Evolutionary conservation across 2,329 filamentous ascomycete species (phyloP).

Genomic region (Diaporthe batatas): DNA sequence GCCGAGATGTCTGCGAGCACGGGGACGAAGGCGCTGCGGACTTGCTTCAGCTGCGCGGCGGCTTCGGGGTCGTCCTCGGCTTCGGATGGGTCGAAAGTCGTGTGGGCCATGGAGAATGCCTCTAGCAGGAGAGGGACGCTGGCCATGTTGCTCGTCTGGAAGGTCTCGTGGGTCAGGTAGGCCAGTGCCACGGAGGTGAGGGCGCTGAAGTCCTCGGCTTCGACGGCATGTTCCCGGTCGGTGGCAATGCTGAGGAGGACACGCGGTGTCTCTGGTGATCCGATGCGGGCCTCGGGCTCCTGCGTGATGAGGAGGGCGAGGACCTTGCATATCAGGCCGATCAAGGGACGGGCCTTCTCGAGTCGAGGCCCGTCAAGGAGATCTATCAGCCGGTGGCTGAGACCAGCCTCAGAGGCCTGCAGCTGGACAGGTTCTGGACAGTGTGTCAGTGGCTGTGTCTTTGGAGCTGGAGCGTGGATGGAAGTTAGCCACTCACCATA

Average conservation of each 20-base stretch:
- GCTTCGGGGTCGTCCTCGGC: slow-evolving; percentile 59
- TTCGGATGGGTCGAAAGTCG: slow-evolving; percentile 54
- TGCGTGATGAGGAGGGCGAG: slow-evolving; percentile 67
- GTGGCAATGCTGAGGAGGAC: slow-evolving; percentile 65
- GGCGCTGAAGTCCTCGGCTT: slow-evolving; percentile 67
- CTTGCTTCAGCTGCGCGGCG: slow-evolving; percentile 59
- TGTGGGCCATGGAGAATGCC: slow-evolving; percentile 63
- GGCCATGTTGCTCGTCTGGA: slow-evolving; percentile 64
- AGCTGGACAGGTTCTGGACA: slow-evolving; percentile 68
- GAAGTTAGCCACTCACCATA: slow-evolving; percentile 62
- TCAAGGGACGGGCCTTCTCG: slow-evolving; percentile 56
- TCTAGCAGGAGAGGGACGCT: slow-evolving; percentile 60
- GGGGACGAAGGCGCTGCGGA: slow-evolving; percentile 65
- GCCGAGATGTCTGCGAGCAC: slow-evolving; percentile 63
- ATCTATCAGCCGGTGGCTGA: slow-evolving; percentile 64
- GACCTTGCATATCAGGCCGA: slow-evolving; percentile 69
- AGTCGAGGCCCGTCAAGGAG: slow-evolving; percentile 63
- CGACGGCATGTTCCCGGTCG: slow-evolving; percentile 55
- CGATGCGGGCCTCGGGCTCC: slow-evolving; percentile 61
- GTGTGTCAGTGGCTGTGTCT: slow-evolving; percentile 42
- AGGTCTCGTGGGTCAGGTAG: slow-evolving; percentile 67
- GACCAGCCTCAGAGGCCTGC: slow-evolving; percentile 64
- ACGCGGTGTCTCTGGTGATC: slow-evolving; percentile 61
- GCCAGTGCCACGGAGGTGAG: slow-evolving; percentile 65
- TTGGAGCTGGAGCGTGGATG: too few species aligned